Base-by-base conservation (phyloP, 1,284 basidiomycete genomes). In the Fomitopsis pinicola region DNA sequence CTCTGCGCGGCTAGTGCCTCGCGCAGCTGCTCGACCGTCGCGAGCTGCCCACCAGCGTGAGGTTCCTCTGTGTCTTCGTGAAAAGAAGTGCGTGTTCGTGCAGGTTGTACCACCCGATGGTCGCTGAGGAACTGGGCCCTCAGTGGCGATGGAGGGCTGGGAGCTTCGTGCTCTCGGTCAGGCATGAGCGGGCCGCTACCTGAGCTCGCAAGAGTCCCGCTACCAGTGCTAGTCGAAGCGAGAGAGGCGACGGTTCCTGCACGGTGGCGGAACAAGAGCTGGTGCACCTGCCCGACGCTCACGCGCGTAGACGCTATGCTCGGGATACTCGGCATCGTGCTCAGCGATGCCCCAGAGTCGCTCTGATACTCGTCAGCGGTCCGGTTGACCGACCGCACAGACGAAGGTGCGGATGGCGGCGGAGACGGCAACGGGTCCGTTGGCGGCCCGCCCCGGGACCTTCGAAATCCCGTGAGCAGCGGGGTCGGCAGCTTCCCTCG, bases 1-100 rank as follows among this genome's bases (percentile, higher is more conserved):
- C 64, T 66, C 60, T 78, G 76, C 19, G 68, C 65, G 9, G 59
- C 59, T n/a, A 79, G 69, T 17, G 70, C 70, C 5, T 72, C 71
- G 46, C 69, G 72, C 30, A 78, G 66, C 56, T 79, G 64, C 40
- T 66, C 66, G 7, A 63, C 42, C 14, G 63, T 67, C 42, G 67
- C 65, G 54, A 60, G 48, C 35, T 64, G 52, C 35, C n/a, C 63
- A 60, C 66, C 63, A 9, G 62, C 61, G 26, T 63, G 59, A 33
- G 62, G 52, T 40, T 26, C 45, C 50, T 61, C 55, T 2, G 54
- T 55, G 33, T 62, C 61, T 36, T 64, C 63, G 2, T 60, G 58
- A 7, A 63, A 40, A 14, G 65, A 59, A 10, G 62, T 59, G 30
- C 59, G 33, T 15, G 57, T 17, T n/a, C 44, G 6, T 17, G 52